Percentiles rank a stretch among this genome's conserved stretches.
Conservation (phyloP, 345 rosid genomes). For the Corchorus olitorius region DNA sequence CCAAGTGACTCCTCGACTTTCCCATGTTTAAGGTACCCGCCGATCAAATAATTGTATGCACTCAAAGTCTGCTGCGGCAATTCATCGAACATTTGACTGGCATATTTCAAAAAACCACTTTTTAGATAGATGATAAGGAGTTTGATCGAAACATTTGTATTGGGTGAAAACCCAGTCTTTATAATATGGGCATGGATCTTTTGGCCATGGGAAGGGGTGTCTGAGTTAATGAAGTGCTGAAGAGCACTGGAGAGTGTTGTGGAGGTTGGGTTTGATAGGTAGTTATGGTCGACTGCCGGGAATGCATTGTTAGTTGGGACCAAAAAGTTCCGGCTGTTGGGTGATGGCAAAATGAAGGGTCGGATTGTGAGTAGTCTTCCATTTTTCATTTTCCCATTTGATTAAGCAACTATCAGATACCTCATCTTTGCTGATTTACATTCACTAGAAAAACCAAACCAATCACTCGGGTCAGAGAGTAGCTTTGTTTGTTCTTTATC, state of each 20-base stretch:
- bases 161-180: constrained; percentile 65
- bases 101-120: constrained; percentile 54
- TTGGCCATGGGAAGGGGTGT: constrained; percentile 55
- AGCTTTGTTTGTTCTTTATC: background rate
- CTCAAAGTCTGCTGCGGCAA: constrained; percentile 66
- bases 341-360: constrained; percentile 20
- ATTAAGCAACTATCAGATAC: background rate
- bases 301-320: constrained; percentile 17
- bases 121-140: constrained; percentile 61
- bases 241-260: constrained; percentile 50
- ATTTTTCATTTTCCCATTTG: constrained; percentile 33
- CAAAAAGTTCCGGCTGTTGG: background rate
- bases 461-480: background rate
- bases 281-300: constrained; percentile 16
- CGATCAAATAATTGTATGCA: constrained; percentile 75
- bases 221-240: constrained; percentile 69
- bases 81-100: constrained; percentile 76
- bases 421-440: background rate
- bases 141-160: constrained; percentile 62
- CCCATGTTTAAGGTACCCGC: constrained; percentile 67
- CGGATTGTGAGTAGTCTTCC: constrained; percentile 21
- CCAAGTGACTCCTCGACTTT: constrained; percentile 36
- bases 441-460: too few relatives aligned
- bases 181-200: constrained; percentile 65
- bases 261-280: constrained; percentile 30